A percentile compares a stretch with the other conserved stretches of the same genome.
Conservation (phyloP, 2,329 filamentous ascomycete species). For the Epicoccum sorghinum region DNA sequence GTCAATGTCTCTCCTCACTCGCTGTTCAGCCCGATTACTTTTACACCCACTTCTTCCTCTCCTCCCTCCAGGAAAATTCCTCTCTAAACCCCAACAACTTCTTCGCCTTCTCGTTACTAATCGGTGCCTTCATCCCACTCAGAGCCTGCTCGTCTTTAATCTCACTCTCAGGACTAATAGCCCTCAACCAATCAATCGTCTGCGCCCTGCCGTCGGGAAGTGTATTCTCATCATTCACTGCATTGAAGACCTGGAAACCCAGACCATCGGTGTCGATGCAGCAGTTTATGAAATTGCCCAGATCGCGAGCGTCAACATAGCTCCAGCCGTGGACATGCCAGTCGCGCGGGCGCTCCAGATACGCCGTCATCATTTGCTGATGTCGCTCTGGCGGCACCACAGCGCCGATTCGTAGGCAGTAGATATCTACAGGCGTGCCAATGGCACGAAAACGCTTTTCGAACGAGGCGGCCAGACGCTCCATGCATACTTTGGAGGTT, state of each 20-base stretch:
- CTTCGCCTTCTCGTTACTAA: constrained; percentile 65
- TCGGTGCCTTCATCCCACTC: constrained; percentile 57
- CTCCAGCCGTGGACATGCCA: constrained; percentile 65
- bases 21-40: no score
- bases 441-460: constrained; percentile 54
- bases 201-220: constrained; percentile 35
- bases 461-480: constrained; percentile 62
- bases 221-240: constrained; percentile 66
- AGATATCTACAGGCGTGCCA: constrained; percentile 57
- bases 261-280: constrained; percentile 60
- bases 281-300: constrained; percentile 64
- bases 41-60: constrained; percentile 10
- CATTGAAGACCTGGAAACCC: constrained; percentile 68
- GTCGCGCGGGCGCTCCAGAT: constrained; percentile 55
- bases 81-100: constrained; percentile 64
- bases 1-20: no score
- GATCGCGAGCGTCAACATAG: constrained; percentile 65
- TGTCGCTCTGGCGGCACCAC: constrained; percentile 66
- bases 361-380: constrained; percentile 54
- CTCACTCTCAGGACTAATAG: constrained; percentile 54
- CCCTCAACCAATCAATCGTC: constrained; percentile 58
- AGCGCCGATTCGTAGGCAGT: constrained; percentile 64
- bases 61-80: constrained; percentile 58
- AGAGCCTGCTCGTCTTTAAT: constrained; percentile 61
- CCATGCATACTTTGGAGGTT: constrained; percentile 63